A percentile compares a stretch with the other conserved stretches of the same genome.
Conservation (phyloP, 257 asterid genomes). For the Penstemon barbatus region DNA sequence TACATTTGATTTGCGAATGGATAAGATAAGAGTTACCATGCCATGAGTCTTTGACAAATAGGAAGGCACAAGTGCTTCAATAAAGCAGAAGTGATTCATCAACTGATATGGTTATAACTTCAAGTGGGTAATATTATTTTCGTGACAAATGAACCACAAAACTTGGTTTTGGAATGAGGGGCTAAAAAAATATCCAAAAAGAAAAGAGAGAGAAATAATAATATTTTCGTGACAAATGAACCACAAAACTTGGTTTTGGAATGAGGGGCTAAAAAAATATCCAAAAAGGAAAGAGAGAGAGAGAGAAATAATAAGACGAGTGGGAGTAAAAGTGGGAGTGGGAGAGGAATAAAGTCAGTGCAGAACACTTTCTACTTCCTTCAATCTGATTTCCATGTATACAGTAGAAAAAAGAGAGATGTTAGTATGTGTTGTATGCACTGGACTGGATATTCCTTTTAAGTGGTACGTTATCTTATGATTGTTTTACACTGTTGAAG, state of each 20-base stretch:
- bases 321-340: not conserved
- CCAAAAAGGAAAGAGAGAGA: too few relatives aligned
- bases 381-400: not conserved
- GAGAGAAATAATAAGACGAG: not conserved
- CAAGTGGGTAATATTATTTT: not conserved
- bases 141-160: not conserved
- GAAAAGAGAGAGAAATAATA: not conserved
- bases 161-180: not conserved
- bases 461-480: too few relatives aligned
- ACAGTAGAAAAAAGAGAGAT: not conserved
- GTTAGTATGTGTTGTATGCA: too few relatives aligned
- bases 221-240: not conserved
- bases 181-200: too few relatives aligned
- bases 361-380: not conserved
- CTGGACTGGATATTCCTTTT: too few relatives aligned
- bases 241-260: not conserved
- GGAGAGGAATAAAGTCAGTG: not conserved
- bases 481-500: too few relatives aligned
- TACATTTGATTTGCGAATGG: too few relatives aligned
- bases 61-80: too few relatives aligned
- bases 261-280: not conserved
- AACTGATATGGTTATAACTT: not conserved
- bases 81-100: too few relatives aligned
- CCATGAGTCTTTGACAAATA: too few relatives aligned
- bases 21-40: too few relatives aligned